phyloP scores from a whole-genome alignment of 2,329 filamentous ascomycete genomes.

The Diaporthe amygdali region DNA sequence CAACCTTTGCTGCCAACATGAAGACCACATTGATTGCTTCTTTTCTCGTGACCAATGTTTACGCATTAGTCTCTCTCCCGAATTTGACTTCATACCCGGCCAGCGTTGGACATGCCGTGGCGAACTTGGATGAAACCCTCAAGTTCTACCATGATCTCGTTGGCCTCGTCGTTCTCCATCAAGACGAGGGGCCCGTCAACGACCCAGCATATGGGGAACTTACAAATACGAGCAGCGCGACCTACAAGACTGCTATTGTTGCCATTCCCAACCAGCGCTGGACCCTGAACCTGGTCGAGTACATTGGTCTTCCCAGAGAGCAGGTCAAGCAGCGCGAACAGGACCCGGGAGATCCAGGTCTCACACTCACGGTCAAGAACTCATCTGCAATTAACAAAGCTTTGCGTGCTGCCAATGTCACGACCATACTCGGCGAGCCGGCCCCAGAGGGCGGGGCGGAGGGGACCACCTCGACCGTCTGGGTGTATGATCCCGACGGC shows the following conservation, averaged over 20 bases:
- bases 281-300: neutral
- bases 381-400: neutral
- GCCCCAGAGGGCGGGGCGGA: neutral
- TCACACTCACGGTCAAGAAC: neutral
- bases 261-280: neutral
- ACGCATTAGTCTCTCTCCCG: neutral
- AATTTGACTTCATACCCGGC: neutral
- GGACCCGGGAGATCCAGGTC: neutral
- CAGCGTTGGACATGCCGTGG: neutral
- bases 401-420: neutral
- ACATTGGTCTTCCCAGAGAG: neutral
- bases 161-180: neutral
- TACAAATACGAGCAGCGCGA: neutral
- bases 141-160: neutral
- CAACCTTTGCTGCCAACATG: neutral
- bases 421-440: neutral
- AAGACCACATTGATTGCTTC: neutral
- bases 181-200: neutral
- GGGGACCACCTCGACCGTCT: neutral
- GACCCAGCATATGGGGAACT: neutral
- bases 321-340: neutral
- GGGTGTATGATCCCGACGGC: neutral
- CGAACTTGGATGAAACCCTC: neutral
- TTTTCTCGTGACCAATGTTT: no score
- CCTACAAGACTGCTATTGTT: neutral